Percentiles rank a stretch among this genome's conserved stretches.
phyloP scores from a whole-genome alignment of 1,284 basidiomycete species.

The Malassezia psittaci region DNA sequence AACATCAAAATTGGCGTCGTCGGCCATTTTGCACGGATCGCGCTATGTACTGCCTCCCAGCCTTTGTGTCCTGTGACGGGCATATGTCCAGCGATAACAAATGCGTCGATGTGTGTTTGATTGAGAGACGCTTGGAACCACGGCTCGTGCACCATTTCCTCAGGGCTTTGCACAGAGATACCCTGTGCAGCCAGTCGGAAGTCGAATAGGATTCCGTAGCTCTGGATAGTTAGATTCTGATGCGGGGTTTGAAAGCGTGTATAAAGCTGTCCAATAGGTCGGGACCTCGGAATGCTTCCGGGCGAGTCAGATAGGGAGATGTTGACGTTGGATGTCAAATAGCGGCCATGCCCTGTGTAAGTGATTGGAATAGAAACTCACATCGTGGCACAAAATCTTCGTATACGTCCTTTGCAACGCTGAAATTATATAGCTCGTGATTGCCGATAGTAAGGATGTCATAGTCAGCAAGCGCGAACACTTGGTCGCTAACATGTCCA shows the following conservation, averaged over 20 bases:
- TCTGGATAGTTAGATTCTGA: slow-evolving; percentile 30
- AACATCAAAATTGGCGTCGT: slow-evolving; percentile 34
- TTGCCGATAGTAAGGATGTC: slow-evolving; percentile 78
- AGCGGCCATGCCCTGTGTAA: slow-evolving; percentile 22
- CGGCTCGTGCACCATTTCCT: slow-evolving; percentile 36
- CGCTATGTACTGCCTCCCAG: slow-evolving; percentile 33
- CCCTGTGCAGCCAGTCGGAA: slow-evolving; percentile 35
- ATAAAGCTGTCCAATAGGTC: slow-evolving; percentile 33
- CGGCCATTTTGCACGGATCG: slow-evolving; percentile 36
- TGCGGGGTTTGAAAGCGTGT: slow-evolving; percentile 29
- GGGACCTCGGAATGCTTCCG: slow-evolving; percentile 14
- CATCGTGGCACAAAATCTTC: slow-evolving; percentile 59
- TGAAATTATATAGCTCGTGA: slow-evolving; percentile 74
- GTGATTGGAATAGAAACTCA: not conserved
- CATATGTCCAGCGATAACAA: slow-evolving; percentile 43
- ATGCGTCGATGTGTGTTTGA: slow-evolving; percentile 27
- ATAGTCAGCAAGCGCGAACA: slow-evolving; percentile 63
- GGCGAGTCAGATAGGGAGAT: slow-evolving; percentile 26
- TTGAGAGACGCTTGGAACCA: slow-evolving; percentile 39
- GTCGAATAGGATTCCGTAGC: slow-evolving; percentile 39
- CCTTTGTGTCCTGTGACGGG: slow-evolving; percentile 29
- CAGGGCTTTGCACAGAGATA: slow-evolving; percentile 29
- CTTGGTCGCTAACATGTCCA: slow-evolving; percentile 38
- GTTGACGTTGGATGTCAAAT: slow-evolving; percentile 34
- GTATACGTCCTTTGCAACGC: slow-evolving; percentile 66